A percentile compares a stretch with the other conserved stretches of the same genome.
Conservation (phyloP, 768 basidiomycete genomes). For the Boletus insuetus region DNA sequence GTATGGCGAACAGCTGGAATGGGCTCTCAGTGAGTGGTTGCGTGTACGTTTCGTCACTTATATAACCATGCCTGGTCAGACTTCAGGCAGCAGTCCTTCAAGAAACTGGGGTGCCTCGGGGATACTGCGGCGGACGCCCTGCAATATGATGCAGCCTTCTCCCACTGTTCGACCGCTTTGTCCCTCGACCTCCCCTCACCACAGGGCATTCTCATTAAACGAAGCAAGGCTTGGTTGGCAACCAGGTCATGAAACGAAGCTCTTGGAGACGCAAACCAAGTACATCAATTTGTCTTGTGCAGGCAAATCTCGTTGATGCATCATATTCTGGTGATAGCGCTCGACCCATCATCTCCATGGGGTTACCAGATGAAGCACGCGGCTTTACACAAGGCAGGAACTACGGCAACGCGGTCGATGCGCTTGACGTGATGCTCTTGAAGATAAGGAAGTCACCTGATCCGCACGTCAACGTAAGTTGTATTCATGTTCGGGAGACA, state of each 20-base stretch:
- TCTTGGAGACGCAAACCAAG: background rate
- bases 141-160: background rate
- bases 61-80: background rate
- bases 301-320: background rate
- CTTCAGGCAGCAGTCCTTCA: background rate
- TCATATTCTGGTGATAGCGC: background rate
- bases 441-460: background rate
- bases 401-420: background rate
- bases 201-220: background rate
- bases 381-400: background rate
- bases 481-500: background rate
- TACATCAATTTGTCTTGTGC: background rate
- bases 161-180: background rate
- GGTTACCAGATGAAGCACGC: background rate
- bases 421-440: background rate
- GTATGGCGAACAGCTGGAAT: background rate
- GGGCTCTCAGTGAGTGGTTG: background rate
- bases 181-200: background rate
- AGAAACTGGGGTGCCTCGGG: background rate
- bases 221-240: background rate
- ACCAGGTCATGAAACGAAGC: background rate
- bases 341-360: background rate
- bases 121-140: background rate
- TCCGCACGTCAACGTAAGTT: background rate
- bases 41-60: too few relatives aligned